These are phyloP conservation scores for Myochromella boudieri DNA, from an alignment of 768 basidiomycete genomes.

Conservation along the genomic window DNA sequence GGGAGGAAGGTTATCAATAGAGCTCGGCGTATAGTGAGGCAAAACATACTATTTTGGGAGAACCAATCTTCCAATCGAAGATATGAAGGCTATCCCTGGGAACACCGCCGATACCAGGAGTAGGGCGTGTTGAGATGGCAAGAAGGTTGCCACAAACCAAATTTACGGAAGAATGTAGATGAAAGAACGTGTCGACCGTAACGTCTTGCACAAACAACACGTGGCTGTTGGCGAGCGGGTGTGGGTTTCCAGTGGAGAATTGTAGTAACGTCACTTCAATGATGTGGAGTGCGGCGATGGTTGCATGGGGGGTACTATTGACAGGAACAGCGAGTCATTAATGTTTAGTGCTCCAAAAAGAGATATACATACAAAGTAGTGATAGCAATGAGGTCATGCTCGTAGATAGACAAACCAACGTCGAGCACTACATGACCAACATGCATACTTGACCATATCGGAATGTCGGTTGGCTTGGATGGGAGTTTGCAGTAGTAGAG, in stretches of 20 bases:
- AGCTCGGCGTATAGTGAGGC: too few species aligned
- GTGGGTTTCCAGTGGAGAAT: conserved; percentile 11
- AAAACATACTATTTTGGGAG: conserved; percentile 14
- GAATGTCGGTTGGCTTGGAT: conserved; percentile 19
- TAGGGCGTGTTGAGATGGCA: background rate
- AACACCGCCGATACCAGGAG: too few species aligned
- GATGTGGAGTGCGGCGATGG: background rate
- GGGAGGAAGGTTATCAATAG: too few species aligned
- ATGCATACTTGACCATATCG: conserved; percentile 28
- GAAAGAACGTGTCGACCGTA: conserved; percentile 5
- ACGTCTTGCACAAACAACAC: conserved; percentile 26
- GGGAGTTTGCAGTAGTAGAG: conserved; percentile 37
- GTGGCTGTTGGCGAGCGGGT: conserved; percentile 16
- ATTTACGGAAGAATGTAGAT: conserved; percentile 18
- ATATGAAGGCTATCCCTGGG: conserved; percentile 13
- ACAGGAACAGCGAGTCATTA: background rate
- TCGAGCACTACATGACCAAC: conserved; percentile 34
- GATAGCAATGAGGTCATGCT: conserved; percentile 43
- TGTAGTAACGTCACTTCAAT: conserved; percentile 9
- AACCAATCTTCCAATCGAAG: conserved; percentile 19
- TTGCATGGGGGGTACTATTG: background rate
- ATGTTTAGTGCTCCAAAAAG: background rate
- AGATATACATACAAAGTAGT: conserved; percentile 34
- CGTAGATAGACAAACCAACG: conserved; percentile 39
- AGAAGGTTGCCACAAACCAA: conserved; percentile 19